Evolutionary conservation across 106 monocot species (phyloP).

Genomic region (Apostasia shenzhenica): DNA sequence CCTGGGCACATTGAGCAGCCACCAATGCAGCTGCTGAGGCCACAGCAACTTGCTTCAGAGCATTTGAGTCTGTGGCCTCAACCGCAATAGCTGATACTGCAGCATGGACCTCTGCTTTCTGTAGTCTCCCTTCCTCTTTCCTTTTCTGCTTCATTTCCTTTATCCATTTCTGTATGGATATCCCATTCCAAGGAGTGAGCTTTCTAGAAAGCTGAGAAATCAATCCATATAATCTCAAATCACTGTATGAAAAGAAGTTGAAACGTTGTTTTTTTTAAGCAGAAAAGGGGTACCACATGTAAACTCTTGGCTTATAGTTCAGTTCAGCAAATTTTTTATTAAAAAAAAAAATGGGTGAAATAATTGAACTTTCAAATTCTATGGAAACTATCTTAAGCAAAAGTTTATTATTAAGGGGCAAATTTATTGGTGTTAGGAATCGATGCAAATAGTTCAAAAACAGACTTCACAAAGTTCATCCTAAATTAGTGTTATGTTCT

Average conservation of each 20-base stretch:
- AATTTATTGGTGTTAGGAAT: too few species aligned
- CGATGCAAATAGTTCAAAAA: too few species aligned
- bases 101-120: constrained; percentile 64
- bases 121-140: constrained; percentile 57
- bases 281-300: too few species aligned
- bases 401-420: too few species aligned
- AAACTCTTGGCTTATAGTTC: too few species aligned
- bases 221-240: neutral
- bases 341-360: too few species aligned
- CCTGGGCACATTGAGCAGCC: constrained; percentile 59
- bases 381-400: too few species aligned
- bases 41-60: constrained; percentile 45
- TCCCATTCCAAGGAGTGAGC: constrained; percentile 33
- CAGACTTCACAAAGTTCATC: too few species aligned
- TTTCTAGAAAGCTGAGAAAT: constrained; percentile 36
- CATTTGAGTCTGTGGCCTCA: constrained; percentile 25
- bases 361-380: too few species aligned
- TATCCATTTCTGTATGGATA: constrained; percentile 62
- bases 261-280: too few species aligned
- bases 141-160: constrained; percentile 56
- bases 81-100: constrained; percentile 72
- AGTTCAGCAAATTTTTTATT: too few species aligned
- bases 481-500: too few species aligned
- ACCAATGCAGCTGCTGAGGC: constrained; percentile 70
- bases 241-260: neutral